Evolutionary conservation across 805 yeast species (phyloP), one percentile per base, ranked within the genome.

Genomic region (Cyberlindnera euphorbiae): DNA sequence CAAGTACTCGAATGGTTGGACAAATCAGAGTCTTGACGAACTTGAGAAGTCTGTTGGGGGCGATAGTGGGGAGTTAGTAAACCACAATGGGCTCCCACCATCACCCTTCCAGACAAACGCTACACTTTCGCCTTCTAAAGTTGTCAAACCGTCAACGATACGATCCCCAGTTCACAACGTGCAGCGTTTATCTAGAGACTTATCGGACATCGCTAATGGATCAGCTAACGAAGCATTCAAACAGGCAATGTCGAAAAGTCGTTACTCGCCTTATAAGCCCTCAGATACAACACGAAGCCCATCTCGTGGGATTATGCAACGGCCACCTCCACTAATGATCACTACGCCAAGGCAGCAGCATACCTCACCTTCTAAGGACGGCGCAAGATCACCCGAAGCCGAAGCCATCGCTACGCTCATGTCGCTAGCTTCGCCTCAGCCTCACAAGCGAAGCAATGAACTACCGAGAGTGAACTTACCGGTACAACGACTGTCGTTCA

Each of bases 401-500:
- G 68, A 63, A 35, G 70, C 68, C 2, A 57, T 65, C 4, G 66
- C 63, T 30, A 64, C 67, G 4, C 44, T 65, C 14, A 65, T 65
- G 68, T 62, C 69, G 1, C 46, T 65, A 16, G 55, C 69, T 3
- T 42, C 46, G 3, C 49, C 49, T 12, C 41, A 41, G 17, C 30
- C 42, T 2, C 27, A 37, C 30, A 42, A 39, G 27, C 5, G 35
- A 30, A 26, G 6, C 14, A 17, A 35, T n/a, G n/a, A 35, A 3
- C 17, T 40, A 3, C 21, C 40, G 7, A 30, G 25, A 28, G 14
- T 23, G n/a, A 19, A 27, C 17, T 25, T 33, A 2, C 58, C 58
- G 5, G 39, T 42, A 34, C 52, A 49, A 28, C 38, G 40, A 22
- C 34, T 53, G 8, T 42, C 50, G 3, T 53, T 53, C 43, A 55